Percentiles rank a stretch among this genome's conserved stretches.
phyloP scores from a whole-genome alignment of 495 filamentous ascomycete genomes.

The Penicillium taxi region DNA sequence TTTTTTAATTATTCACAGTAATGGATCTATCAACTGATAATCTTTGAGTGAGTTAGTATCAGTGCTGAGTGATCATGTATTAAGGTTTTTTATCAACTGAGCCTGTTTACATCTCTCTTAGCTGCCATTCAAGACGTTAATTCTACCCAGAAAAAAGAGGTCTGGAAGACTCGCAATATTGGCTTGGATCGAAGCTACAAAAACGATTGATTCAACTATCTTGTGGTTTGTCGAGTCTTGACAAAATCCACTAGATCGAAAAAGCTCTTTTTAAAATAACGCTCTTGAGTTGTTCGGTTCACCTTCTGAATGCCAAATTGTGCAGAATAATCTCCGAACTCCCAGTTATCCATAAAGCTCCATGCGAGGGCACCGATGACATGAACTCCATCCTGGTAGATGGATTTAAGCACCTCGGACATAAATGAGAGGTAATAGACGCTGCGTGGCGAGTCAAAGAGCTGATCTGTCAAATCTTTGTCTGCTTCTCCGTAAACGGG shows the following conservation, averaged over 20 bases:
- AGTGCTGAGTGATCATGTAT: too few relatives aligned
- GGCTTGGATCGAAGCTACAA: too few relatives aligned
- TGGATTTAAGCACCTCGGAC: slow-evolving; percentile 36
- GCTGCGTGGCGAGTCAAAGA: slow-evolving; percentile 33
- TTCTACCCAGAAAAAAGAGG: too few relatives aligned
- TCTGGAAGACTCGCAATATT: too few relatives aligned
- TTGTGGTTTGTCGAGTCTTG: slow-evolving; percentile 12
- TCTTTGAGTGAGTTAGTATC: too few relatives aligned
- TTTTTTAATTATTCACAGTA: too few relatives aligned
- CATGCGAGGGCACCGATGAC: slow-evolving; percentile 40
- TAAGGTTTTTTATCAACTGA: too few relatives aligned
- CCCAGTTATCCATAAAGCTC: slow-evolving; percentile 40
- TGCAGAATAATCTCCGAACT: slow-evolving; percentile 34
- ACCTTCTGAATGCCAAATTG: slow-evolving; percentile 40
- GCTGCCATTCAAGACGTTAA: too few relatives aligned
- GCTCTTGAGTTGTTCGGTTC: slow-evolving; percentile 31
- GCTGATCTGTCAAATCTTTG: slow-evolving; percentile 26
- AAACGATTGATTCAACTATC: too few relatives aligned
- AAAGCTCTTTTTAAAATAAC: slow-evolving; percentile 41
- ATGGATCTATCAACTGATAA: too few relatives aligned
- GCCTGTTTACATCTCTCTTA: too few relatives aligned
- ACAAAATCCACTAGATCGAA: slow-evolving; percentile 42
- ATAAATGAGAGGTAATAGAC: slow-evolving; percentile 36
- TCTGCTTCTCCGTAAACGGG: slow-evolving; percentile 25
- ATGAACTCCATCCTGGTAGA: slow-evolving; percentile 38